Base-by-base conservation (phyloP, 75 land plant genomes). In the Gnetum montanum region DNA sequence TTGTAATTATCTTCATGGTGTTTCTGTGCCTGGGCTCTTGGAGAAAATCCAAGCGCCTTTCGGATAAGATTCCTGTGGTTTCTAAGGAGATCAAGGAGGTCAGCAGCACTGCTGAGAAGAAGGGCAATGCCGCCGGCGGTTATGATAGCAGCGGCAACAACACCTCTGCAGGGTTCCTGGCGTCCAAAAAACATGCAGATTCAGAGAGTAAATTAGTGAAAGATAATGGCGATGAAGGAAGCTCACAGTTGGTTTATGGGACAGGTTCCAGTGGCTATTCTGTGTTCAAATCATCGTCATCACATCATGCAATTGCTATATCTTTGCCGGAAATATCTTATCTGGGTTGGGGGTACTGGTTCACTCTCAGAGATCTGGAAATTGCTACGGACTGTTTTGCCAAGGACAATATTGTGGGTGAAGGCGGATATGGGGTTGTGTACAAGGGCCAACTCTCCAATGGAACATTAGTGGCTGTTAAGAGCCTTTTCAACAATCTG, bases 331-430 rank as follows among this genome's bases (percentile, higher is more conserved):
- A 86, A 61, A 67, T 72, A 12, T 86, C 91, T 15, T 87, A 80
- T 70, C 82, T 88, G 49, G 94, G 94, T 1, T 88, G 89, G 93
- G 93, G 93, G 26, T 85, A 83, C 25, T 88, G 93, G 93, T 88
- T 85, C 44, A 84, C 88, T 13, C 77, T 88, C 15, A 60, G 88
- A 18, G 93, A 88, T 64, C 85, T 88, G 24, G 74, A 88, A 31
- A 46, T 63, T 62, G 93, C 85, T 28, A 88, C 93, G 5, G 63
- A 70, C 28, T 69, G 66, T 37, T 88, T 88, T 35, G 70, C 81
- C 3, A 61, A 74, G 18, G 62, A 69, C 31, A 74, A 80, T 69
- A 71, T 79, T 46, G 58, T 88, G 46, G 93, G 93, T 2, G 93
- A 88, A 36, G 93, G 93, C 61, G 93, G 93, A 49, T 84, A 88